Percentiles rank a stretch among this genome's conserved stretches.
These are phyloP conservation scores for Sequoiadendron giganteum DNA, from an alignment of 75 land plant genomes.

Conservation along the genomic window DNA sequence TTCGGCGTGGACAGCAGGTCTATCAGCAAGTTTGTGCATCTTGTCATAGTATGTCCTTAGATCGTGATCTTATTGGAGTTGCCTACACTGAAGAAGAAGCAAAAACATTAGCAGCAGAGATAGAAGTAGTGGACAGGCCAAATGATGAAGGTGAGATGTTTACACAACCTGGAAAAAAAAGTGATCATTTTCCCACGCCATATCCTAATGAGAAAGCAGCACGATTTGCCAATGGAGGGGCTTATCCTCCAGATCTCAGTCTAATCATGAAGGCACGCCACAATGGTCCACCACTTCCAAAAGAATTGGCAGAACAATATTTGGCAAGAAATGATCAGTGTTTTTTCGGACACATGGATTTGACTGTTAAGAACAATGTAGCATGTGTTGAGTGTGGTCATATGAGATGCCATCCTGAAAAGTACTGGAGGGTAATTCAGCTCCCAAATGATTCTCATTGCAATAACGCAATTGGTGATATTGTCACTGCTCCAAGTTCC, in stretches of 20 bases:
- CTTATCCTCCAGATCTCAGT: conserved; percentile 98
- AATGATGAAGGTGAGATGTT: conserved; percentile 99
- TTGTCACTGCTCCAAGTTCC: background rate
- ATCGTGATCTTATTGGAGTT: conserved; percentile 94
- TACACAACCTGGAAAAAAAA: conserved; percentile 89
- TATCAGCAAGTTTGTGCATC: conserved; percentile 98
- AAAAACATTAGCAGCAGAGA: conserved; percentile 94
- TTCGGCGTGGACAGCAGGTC: conserved; percentile 97
- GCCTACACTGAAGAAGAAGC: conserved; percentile 96
- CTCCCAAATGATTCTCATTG: conserved; percentile 23
- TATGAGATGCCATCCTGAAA: conserved; percentile 80
- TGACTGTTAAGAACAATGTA: conserved; percentile 16
- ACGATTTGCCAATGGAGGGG: conserved; percentile 98
- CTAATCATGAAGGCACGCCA: conserved; percentile 90
- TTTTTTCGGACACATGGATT: too few species aligned
- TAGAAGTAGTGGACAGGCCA: conserved; percentile 94
- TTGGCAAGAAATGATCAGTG: too few species aligned
- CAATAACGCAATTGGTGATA: background rate
- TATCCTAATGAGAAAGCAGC: conserved; percentile 97
- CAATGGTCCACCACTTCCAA: too few species aligned
- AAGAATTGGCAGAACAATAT: too few species aligned
- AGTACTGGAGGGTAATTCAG: conserved; percentile 63
- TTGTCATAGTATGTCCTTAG: conserved; percentile 88
- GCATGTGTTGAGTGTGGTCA: conserved; percentile 56
- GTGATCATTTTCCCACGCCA: conserved; percentile 90